phyloP scores from a whole-genome alignment of 1,284 basidiomycete genomes.

The Butyriboletus regius region DNA sequence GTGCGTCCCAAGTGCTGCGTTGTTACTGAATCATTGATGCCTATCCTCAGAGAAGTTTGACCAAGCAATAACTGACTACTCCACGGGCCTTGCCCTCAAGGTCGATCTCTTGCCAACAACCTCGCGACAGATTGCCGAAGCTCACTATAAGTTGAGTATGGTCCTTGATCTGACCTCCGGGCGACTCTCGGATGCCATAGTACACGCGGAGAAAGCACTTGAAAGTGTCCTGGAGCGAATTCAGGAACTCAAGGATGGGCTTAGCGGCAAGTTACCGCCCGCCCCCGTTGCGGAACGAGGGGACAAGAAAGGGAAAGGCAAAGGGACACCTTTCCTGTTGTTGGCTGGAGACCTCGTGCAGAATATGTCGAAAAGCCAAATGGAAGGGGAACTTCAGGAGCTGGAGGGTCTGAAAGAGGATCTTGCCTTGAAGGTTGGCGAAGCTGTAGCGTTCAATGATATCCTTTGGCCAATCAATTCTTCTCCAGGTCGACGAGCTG shows the following conservation, averaged over 20 bases:
- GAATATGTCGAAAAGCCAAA: slow-evolving; percentile 58
- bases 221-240: slow-evolving; percentile 67
- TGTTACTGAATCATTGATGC: slow-evolving; percentile 1
- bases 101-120: slow-evolving; percentile 62
- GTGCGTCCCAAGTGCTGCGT: slow-evolving; percentile 33
- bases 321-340: slow-evolving; percentile 28
- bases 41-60: slow-evolving; percentile 74
- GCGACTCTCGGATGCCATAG: slow-evolving; percentile 69
- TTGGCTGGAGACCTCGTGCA: slow-evolving; percentile 51
- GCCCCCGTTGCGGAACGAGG: slow-evolving; percentile 19
- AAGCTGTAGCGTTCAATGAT: not conserved
- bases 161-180: slow-evolving; percentile 80
- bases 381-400: slow-evolving; percentile 72
- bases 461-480: not conserved
- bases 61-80: slow-evolving; percentile 79
- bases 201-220: slow-evolving; percentile 70
- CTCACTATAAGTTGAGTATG: slow-evolving; percentile 83
- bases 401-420: slow-evolving; percentile 69
- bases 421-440: slow-evolving; percentile 66
- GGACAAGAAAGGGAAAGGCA: slow-evolving; percentile 59
- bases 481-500: slow-evolving; percentile 70
- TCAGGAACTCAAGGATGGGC: slow-evolving; percentile 53
- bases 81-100: slow-evolving; percentile 66
- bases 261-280: slow-evolving; percentile 36
- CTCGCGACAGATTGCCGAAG: slow-evolving; percentile 80